Evolutionary conservation across 2,329 filamentous ascomycete genomes (phyloP).

Genomic region (Eutypella sp.): DNA sequence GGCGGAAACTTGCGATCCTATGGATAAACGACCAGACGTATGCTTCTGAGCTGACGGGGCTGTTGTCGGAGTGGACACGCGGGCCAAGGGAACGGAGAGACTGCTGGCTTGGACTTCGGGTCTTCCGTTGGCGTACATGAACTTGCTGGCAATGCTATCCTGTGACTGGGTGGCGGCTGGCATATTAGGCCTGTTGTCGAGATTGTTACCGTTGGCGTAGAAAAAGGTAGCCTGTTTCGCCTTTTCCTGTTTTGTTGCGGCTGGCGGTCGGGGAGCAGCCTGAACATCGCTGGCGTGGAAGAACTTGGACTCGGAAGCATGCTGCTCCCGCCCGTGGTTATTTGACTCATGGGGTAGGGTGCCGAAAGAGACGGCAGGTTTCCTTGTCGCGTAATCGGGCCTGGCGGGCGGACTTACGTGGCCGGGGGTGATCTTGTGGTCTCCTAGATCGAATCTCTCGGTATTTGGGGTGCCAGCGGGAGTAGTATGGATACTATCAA

Average conservation of each 20-base stretch:
- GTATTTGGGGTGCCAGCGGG: slow-evolving; percentile 55
- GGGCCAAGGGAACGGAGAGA: slow-evolving; percentile 30
- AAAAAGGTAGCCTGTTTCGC: slow-evolving; percentile 48
- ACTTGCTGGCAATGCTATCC: slow-evolving; percentile 52
- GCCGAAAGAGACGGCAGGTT: slow-evolving; percentile 34
- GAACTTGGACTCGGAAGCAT: slow-evolving; percentile 61
- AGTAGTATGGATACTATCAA: slow-evolving; percentile 63
- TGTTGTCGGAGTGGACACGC: slow-evolving; percentile 40
- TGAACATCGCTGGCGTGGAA: slow-evolving; percentile 85
- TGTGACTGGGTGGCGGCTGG: slow-evolving; percentile 28
- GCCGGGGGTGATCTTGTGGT: slow-evolving; percentile 30
- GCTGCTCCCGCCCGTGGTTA: slow-evolving; percentile 15
- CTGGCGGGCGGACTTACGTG: slow-evolving; percentile 29
- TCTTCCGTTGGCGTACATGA: slow-evolving; percentile 69
- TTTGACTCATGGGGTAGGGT: slow-evolving; percentile 31
- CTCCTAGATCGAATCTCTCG: slow-evolving; percentile 41
- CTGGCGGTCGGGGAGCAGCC: slow-evolving; percentile 31
- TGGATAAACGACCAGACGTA: slow-evolving; percentile 31
- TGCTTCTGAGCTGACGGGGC: slow-evolving; percentile 42
- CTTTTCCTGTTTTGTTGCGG: slow-evolving; percentile 18
- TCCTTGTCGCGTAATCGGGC: slow-evolving; percentile 24
- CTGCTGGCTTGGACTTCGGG: slow-evolving; percentile 40
- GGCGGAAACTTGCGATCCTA: neutral
- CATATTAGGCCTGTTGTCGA: slow-evolving; percentile 35
- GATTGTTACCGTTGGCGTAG: slow-evolving; percentile 47